phyloP scores from a whole-genome alignment of 2,329 filamentous ascomycete genomes.

The Calonectria crousiana region DNA sequence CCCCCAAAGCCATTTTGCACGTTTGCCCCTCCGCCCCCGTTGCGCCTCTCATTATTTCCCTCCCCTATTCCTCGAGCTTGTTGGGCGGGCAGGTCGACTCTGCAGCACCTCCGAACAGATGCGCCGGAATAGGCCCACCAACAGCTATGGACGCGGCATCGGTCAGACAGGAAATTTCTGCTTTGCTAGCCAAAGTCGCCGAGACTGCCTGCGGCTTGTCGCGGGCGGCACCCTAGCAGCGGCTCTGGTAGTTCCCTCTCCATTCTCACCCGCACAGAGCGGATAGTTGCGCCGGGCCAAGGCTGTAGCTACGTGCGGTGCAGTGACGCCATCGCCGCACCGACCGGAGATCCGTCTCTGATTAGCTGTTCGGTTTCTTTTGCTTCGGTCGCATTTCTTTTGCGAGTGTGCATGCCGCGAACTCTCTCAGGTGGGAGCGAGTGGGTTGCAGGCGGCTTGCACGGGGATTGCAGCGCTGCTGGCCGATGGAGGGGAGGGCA shows the following conservation, averaged over 20 bases:
- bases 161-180: not conserved
- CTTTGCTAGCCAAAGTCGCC: conserved; percentile 4
- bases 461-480: conserved; percentile 10
- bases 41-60: conserved; percentile 24
- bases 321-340: conserved; percentile 33
- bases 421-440: conserved; percentile 10
- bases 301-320: conserved; percentile 1
- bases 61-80: conserved; percentile 14
- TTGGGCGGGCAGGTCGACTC: not conserved
- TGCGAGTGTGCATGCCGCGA: not conserved
- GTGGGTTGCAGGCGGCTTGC: conserved; percentile 20
- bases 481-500: conserved; percentile 14
- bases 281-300: conserved; percentile 7
- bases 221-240: conserved; percentile 2
- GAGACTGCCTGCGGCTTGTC: conserved; percentile 12
- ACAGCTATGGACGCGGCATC: not conserved
- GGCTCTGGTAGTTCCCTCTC: not conserved
- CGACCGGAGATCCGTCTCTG: conserved; percentile 18
- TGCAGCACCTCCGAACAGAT: conserved; percentile 23
- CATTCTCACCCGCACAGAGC: not conserved
- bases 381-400: conserved; percentile 1
- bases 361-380: conserved; percentile 17
- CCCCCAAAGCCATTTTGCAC: not conserved
- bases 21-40: conserved; percentile 21
- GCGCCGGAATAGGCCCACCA: conserved; percentile 34